These are phyloP conservation scores for Fagopyrum tataricum DNA, from an alignment of 148 eudicot species.

Conservation along the genomic window DNA sequence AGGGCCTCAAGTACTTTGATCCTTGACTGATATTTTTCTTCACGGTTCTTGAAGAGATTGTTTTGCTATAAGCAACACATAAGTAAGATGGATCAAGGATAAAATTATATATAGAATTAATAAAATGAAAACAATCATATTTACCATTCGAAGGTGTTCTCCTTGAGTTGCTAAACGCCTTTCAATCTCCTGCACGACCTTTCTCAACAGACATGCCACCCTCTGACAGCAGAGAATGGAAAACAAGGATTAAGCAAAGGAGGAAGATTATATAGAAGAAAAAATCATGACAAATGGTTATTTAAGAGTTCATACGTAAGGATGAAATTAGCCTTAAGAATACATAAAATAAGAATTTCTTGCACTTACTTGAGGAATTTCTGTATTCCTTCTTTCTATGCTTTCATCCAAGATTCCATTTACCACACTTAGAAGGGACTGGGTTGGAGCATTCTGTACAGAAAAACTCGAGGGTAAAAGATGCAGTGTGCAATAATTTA, in stretches of 20 bases:
- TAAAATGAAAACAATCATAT: conserved; percentile 13
- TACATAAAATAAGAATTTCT: background rate
- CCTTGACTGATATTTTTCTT: conserved; percentile 85
- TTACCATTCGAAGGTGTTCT: conserved; percentile 84
- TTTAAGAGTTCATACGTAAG: background rate
- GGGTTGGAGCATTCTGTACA: conserved; percentile 95
- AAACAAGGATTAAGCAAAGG: background rate
- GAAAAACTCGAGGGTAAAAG: background rate
- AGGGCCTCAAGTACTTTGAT: conserved; percentile 87
- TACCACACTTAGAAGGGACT: conserved; percentile 78
- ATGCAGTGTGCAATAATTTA: background rate
- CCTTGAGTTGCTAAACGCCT: conserved; percentile 86
- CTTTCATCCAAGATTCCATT: conserved; percentile 84
- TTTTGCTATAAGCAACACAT: conserved; percentile 53
- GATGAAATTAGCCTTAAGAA: background rate
- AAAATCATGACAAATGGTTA: conserved; percentile 10
- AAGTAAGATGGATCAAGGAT: background rate
- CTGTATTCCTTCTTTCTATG: conserved; percentile 70
- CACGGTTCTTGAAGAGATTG: conserved; percentile 76
- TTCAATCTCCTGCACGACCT: conserved; percentile 95
- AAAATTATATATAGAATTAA: background rate
- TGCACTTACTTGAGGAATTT: conserved; percentile 67
- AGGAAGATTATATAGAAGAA: conserved; percentile 2
- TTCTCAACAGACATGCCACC: conserved; percentile 79
- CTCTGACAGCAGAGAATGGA: conserved; percentile 37